phyloP scores from a whole-genome alignment of 2,329 filamentous ascomycete genomes.

The Dactylonectria macrodidyma region DNA sequence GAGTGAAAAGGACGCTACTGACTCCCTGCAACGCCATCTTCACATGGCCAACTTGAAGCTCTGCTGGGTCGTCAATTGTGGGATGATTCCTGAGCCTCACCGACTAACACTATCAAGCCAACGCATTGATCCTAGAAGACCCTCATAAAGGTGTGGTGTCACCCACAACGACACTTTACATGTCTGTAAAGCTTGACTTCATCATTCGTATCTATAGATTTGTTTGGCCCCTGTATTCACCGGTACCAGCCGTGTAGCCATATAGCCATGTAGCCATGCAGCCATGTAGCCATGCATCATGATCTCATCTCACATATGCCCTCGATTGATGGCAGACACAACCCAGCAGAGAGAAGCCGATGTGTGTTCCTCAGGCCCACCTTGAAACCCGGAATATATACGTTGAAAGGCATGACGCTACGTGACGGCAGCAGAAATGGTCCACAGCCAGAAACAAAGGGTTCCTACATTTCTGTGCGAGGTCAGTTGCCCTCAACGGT shows the following conservation, averaged over 20 bases:
- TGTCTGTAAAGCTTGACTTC: not conserved
- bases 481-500: not conserved
- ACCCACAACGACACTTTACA: not conserved
- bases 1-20: not conserved
- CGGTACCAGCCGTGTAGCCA: not conserved
- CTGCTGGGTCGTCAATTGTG: slow-evolving; percentile 2
- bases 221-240: not conserved
- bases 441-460: not conserved
- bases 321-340: not conserved
- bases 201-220: not conserved
- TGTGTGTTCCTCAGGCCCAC: not conserved
- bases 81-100: not conserved
- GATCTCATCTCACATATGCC: not conserved
- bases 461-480: not conserved
- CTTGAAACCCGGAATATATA: not conserved
- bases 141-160: not conserved
- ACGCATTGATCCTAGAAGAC: not conserved
- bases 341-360: not conserved
- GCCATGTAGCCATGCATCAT: not conserved
- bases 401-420: not conserved
- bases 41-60: not conserved
- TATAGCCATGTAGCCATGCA: not conserved
- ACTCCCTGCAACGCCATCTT: not conserved
- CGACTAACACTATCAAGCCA: not conserved
- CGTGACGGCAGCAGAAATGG: not conserved